Evolutionary conservation across 331 rosid species (phyloP).

Genomic region (Acacia concinna): DNA sequence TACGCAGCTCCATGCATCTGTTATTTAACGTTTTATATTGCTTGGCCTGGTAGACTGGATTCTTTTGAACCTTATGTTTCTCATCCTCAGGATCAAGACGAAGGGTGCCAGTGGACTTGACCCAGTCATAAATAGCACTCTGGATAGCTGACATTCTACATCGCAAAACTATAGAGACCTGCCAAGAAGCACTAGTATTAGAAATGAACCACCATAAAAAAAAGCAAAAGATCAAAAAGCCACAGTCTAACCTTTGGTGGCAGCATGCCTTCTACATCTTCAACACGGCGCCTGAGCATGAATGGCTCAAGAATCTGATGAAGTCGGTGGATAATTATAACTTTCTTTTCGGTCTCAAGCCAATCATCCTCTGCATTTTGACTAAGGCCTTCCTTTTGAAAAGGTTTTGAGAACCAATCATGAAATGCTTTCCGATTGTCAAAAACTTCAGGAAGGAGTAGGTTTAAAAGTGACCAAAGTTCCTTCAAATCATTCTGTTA

Average conservation of each 20-base stretch:
- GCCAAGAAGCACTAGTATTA: slow-evolving; percentile 46
- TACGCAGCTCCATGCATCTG: slow-evolving; percentile 98
- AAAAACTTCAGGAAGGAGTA: slow-evolving; percentile 98
- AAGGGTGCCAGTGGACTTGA: slow-evolving; percentile 92
- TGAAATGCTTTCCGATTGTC: slow-evolving; percentile 95
- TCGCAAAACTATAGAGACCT: slow-evolving; percentile 83
- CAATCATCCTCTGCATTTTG: slow-evolving; percentile 91
- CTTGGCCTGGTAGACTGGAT: slow-evolving; percentile 72
- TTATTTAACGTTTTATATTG: slow-evolving; percentile 81
- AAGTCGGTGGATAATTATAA: slow-evolving; percentile 91
- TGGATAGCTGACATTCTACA: slow-evolving; percentile 94
- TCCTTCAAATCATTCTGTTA: slow-evolving; percentile 98
- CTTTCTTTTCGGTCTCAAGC: slow-evolving; percentile 98
- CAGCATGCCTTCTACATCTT: slow-evolving; percentile 95
- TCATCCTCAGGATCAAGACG: slow-evolving; percentile 98
- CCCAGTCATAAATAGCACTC: slow-evolving; percentile 96
- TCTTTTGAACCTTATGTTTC: slow-evolving; percentile 62
- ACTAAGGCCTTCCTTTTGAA: slow-evolving; percentile 81
- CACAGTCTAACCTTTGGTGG: slow-evolving; percentile 77
- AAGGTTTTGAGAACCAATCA: slow-evolving; percentile 98
- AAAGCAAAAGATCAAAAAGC: slow-evolving; percentile 12
- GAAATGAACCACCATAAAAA: slow-evolving; percentile 25
- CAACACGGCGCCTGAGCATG: slow-evolving; percentile 99
- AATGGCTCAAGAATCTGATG: slow-evolving; percentile 99
- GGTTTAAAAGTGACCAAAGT: slow-evolving; percentile 95